Evolutionary conservation across 768 basidiomycete genomes (phyloP), one percentile per base, ranked within the genome.

Genomic region (Amanita molliuscula): DNA sequence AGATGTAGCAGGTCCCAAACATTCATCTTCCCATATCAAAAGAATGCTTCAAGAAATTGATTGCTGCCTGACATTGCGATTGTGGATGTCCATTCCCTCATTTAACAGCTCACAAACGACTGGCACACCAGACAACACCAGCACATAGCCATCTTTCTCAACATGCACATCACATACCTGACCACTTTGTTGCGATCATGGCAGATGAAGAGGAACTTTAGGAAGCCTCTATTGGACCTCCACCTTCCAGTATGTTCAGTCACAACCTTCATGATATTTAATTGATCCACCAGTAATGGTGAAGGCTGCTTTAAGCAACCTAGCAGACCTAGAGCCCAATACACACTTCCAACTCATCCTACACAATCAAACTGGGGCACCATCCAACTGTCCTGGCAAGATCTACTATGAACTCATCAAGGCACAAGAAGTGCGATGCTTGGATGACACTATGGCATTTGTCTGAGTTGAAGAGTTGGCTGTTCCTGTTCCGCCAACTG

Each of bases 1-100:
- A 11, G 91, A 96, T 56, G 92, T 91, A 25, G 91, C 92, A 13
- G 92, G 93, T 2, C 92, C 92, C 0, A 93, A 96, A 61, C 92
- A 96, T 60, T 95, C 91, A 0, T 91, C 88, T 0, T 85, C 81
- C 44, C 79, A 91, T 13, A 72, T 95, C 35, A 93, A 96, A 61
- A 74, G 92, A 33, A 87, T 91, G 81, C 69, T 95, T n/a, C 92
- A 92, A 74, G 88, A 85, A 49, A 40, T 40, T 18, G 8, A 31
- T 13, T 40, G 3, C n/a, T n/a, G n/a, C 16, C 38, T 40, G 11
- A 8, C 50, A 13, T 51, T 52, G 31, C 40, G 15, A 6, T 48
- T 11, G 50, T n/a, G 23, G 38, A 15, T 23, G 2, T 33, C 20
- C 10, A 45, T 20, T 45, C 16, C 25, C 10, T 21, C 3, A 31